A percentile compares a stretch with the other conserved stretches of the same genome.
Conservation (phyloP, 1,139 yeast genomes). For the Lodderomyces margitis region DNA sequence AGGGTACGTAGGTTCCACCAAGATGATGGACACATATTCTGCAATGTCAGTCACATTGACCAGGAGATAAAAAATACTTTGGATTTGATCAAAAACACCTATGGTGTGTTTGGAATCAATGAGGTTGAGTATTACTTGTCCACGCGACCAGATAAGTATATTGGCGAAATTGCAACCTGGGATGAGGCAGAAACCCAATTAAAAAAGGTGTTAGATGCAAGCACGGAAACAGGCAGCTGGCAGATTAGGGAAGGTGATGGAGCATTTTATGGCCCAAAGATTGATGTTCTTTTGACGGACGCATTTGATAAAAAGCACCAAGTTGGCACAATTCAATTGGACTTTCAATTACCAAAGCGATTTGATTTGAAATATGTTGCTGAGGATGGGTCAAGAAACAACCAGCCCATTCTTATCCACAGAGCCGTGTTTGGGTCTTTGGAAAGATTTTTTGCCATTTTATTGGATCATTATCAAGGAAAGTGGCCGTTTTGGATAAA, state of each 20-base stretch:
- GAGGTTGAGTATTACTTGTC: slow-evolving; percentile 73
- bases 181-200: slow-evolving; percentile 76
- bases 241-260: slow-evolving; percentile 87
- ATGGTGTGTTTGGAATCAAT: slow-evolving; percentile 70
- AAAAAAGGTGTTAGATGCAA: slow-evolving; percentile 57
- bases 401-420: slow-evolving; percentile 88
- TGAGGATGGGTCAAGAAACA: slow-evolving; percentile 44
- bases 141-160: slow-evolving; percentile 82
- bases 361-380: slow-evolving; percentile 70
- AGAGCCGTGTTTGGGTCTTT: slow-evolving; percentile 94
- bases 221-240: slow-evolving; percentile 62
- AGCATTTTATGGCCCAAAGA: slow-evolving; percentile 96
- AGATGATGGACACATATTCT: slow-evolving; percentile 97
- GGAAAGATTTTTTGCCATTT: slow-evolving; percentile 87
- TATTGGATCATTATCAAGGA: slow-evolving; percentile 88
- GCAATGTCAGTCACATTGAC: slow-evolving; percentile 78
- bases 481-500: slow-evolving; percentile 99
- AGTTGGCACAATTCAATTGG: slow-evolving; percentile 93
- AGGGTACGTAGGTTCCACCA: slow-evolving; percentile 97
- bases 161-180: slow-evolving; percentile 87
- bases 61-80: slow-evolving; percentile 74
- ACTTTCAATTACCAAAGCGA: slow-evolving; percentile 88
- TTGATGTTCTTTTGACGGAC: slow-evolving; percentile 83
- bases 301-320: slow-evolving; percentile 84
- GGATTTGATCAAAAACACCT: slow-evolving; percentile 72